Conservation (phyloP, 345 rosid species). For the Aurinia saxatilis region DNA sequence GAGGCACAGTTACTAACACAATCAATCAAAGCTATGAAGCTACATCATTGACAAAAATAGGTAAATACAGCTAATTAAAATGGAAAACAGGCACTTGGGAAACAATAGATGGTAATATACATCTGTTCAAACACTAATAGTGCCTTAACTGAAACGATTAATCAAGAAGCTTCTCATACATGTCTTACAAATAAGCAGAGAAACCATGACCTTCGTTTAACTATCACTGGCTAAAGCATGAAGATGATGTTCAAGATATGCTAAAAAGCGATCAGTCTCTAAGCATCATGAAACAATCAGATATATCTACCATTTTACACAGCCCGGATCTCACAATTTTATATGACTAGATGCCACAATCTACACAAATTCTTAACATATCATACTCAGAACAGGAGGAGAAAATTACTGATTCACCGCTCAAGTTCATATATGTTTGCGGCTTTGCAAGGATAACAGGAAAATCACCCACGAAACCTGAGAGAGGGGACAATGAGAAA, state of each 20-base stretch:
- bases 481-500: not conserved
- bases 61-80: not conserved
- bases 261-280: not conserved
- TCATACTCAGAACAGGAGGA: not conserved
- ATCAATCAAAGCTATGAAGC: not conserved
- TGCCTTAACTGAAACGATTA: not conserved
- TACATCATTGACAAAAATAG: not conserved
- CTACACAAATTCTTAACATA: not conserved
- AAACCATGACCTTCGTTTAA: not conserved
- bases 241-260: not conserved
- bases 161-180: not conserved
- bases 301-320: not conserved
- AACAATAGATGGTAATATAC: not conserved
- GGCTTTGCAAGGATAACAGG: slow-evolving; percentile 71
- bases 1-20: slow-evolving; percentile 3
- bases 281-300: not conserved
- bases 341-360: slow-evolving; percentile 1
- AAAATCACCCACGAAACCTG: slow-evolving; percentile 52
- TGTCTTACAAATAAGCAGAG: not conserved
- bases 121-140: not conserved
- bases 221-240: not conserved
- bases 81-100: not conserved
- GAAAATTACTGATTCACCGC: slow-evolving; percentile 74
- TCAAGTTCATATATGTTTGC: slow-evolving; percentile 92
- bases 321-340: not conserved